These are phyloP conservation scores for Penicillium argentinense DNA, from an alignment of 495 filamentous ascomycete genomes.

Conservation along the genomic window DNA sequence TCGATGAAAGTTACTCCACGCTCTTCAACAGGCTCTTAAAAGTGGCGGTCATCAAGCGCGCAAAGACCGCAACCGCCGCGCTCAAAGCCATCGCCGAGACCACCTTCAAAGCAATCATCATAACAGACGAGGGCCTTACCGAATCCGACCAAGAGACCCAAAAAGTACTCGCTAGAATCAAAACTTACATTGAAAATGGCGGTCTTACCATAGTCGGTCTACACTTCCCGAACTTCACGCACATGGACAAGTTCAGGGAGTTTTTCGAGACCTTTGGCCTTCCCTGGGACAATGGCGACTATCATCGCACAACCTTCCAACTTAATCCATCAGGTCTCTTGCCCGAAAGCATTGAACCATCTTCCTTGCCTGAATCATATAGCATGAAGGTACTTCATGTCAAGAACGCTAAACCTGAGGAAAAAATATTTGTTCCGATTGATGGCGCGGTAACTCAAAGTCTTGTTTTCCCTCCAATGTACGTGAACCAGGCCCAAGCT, in stretches of 20 bases:
- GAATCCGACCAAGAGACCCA: background rate
- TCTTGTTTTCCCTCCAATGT: slow-evolving; percentile 22
- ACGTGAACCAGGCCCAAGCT: slow-evolving; percentile 29
- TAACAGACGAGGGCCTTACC: slow-evolving; percentile 19
- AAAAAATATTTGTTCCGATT: slow-evolving; percentile 34
- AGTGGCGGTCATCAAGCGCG: slow-evolving; percentile 12
- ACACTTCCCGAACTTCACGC: slow-evolving; percentile 28
- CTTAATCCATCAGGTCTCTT: slow-evolving; percentile 13
- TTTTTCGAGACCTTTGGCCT: slow-evolving; percentile 33
- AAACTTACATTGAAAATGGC: slow-evolving; percentile 15
- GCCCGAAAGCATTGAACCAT: slow-evolving; percentile 8
- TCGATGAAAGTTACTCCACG: slow-evolving; percentile 14
- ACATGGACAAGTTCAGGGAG: slow-evolving; percentile 14
- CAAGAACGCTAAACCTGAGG: slow-evolving; percentile 21
- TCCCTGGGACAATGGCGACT: slow-evolving; percentile 37
- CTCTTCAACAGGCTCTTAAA: slow-evolving; percentile 7
- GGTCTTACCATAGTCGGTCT: slow-evolving; percentile 30
- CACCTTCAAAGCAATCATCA: slow-evolving; percentile 17
- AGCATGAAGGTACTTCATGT: slow-evolving; percentile 47
- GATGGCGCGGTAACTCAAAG: slow-evolving; percentile 16
- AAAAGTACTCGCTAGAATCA: slow-evolving; percentile 12
- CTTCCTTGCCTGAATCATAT: slow-evolving; percentile 31
- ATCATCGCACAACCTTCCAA: slow-evolving; percentile 29
- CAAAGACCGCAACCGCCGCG: slow-evolving; percentile 13
- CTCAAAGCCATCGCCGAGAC: slow-evolving; percentile 1